Conservation (phyloP, 1,139 yeast genomes). For the Saccharomyces hybrid region DNA sequence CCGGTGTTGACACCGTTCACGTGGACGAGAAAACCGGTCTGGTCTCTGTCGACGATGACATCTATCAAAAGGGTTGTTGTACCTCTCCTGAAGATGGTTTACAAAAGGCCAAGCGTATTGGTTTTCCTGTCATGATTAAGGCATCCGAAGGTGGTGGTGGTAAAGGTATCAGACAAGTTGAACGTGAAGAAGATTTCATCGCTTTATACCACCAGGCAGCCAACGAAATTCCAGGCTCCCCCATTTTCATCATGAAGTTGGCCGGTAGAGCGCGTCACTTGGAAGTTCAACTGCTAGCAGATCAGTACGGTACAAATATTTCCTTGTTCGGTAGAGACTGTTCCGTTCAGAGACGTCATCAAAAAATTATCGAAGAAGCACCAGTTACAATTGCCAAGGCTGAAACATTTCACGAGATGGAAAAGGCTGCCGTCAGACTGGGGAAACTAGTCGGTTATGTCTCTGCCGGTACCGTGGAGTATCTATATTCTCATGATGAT, state of each 20-base stretch:
- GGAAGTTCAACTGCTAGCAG: constrained; percentile 91
- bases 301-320: constrained; percentile 91
- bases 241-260: constrained; percentile 87
- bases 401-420: constrained; percentile 86
- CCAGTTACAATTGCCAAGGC: constrained; percentile 90
- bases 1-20: constrained; percentile 80
- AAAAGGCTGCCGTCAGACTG: constrained; percentile 91
- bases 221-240: constrained; percentile 93
- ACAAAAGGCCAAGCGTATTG: constrained; percentile 71
- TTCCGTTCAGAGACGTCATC: constrained; percentile 96
- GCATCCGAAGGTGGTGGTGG: constrained; percentile 99
- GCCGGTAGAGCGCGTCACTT: constrained; percentile 95
- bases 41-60: constrained; percentile 79
- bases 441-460: constrained; percentile 96
- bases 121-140: constrained; percentile 94
- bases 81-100: constrained; percentile 82
- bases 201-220: constrained; percentile 80
- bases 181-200: constrained; percentile 61
- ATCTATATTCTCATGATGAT: constrained; percentile 86
- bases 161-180: constrained; percentile 94
- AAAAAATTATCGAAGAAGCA: constrained; percentile 93
- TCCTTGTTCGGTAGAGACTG: constrained; percentile 94
- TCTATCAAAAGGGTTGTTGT: constrained; percentile 85
- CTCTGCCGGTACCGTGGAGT: constrained; percentile 98
- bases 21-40: constrained; percentile 63